Conservation (phyloP, 2,329 filamentous ascomycete species). For the Aspergillus arachidicola region DNA sequence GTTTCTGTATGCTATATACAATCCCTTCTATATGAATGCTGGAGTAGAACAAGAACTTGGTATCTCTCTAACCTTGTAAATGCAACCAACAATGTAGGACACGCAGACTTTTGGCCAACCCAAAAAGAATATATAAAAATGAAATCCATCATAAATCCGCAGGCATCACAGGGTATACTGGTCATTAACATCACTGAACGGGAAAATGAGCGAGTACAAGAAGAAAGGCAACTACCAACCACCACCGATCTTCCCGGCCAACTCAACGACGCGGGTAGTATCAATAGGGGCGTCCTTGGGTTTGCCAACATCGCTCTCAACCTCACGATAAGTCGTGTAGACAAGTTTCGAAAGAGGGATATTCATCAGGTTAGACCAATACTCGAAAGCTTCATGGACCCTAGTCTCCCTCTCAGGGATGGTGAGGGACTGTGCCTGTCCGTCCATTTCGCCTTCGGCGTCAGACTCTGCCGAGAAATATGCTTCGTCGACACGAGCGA, state of each 20-base stretch:
- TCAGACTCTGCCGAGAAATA: conserved; percentile 78
- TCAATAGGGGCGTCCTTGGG: conserved; percentile 60
- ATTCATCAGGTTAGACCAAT: conserved; percentile 75
- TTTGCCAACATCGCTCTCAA: conserved; percentile 94
- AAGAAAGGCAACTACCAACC: conserved; percentile 70
- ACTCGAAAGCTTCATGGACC: conserved; percentile 67
- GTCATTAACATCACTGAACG: conserved; percentile 18
- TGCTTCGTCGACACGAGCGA: conserved; percentile 80
- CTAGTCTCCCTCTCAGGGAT: conserved; percentile 29
- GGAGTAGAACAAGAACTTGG: conserved; percentile 11
- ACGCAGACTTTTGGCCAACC: not conserved
- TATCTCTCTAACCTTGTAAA: conserved; percentile 19
- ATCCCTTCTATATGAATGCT: not conserved
- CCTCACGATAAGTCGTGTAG: conserved; percentile 86
- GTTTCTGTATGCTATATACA: not conserved
- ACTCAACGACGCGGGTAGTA: conserved; percentile 79
- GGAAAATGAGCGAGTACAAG: not conserved
- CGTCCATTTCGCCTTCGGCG: conserved; percentile 39
- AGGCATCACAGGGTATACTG: conserved; percentile 19
- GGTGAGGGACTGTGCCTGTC: conserved; percentile 28
- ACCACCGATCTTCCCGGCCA: conserved; percentile 88
- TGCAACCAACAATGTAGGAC: conserved; percentile 7
- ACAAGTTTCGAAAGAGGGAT: conserved; percentile 72
- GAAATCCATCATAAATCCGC: not conserved
- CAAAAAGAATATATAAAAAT: conserved; percentile 2